Evolutionary conservation across 139 green algal species (phyloP), one percentile per base, ranked within the genome.

Genomic region (Dunaliella sp.): DNA sequence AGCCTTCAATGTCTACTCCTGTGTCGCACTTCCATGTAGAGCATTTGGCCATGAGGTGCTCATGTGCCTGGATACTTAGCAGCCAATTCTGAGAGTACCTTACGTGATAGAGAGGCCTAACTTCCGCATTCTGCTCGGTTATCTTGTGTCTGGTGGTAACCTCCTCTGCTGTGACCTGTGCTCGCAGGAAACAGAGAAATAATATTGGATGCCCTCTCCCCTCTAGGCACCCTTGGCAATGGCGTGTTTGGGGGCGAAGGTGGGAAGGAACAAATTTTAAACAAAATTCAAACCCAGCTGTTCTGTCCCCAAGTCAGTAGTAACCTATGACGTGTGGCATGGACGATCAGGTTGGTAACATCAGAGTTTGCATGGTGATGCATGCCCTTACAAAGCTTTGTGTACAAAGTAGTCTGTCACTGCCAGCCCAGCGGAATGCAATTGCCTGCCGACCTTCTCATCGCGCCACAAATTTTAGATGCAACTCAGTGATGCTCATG

Each of bases 131-230:
- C 48, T 65, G 48, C 48, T 65, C 48, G 7, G 7, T 65, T 65
- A 26, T 65, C 48, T 26, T 65, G 48, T 16, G 7, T 65, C 16
- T 7, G 48, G 7, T 65, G 48, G 48, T 65, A 16, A 16, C 48
- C 48, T 16, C 48, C 48, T 65, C 16, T 65, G 48, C 7, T 65
- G 48, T 65, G 7, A 26, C 16, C 7, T 65, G 48, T 65, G 48
- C 16, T 7, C 16, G 7, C 48, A 89, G 86, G 38, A 34, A 96
- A 97, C 79, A 81, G 93, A 31, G 84, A 77, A 26, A 83, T 76
- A 1, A 57, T 95, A 0, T 33, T 94, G 2, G 90, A 95, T 3
- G 95, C 95, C 28, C 86, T 98, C n/a, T 77, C 84, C 0, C 93
- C 93, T 26, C 84, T 96, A 73, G 91, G 87, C 22, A 36, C 31